Base-by-base conservation (phyloP, 169 alveolate genomes). In the Sarcocystis neurona region DNA sequence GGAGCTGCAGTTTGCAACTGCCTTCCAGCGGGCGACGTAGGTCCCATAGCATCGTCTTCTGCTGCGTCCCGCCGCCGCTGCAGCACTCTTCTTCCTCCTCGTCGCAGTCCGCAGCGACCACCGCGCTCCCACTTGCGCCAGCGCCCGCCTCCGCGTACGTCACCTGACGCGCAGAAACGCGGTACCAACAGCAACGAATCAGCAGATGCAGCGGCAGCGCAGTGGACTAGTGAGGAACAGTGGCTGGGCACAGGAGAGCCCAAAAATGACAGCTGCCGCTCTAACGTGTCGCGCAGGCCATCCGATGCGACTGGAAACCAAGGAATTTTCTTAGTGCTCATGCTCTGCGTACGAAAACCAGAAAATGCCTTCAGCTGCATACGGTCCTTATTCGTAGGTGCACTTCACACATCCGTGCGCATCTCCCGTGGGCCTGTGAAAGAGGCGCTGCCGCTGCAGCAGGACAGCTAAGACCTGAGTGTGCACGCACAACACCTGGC, bases 21-120 rank as follows among this genome's bases (percentile, higher is more conserved):
- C 99, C 99, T 90, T 98, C 98, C 27, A 99, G 93, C 44, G 99
- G 99, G 88, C 99, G 95, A 48, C 92, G 89, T 85, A 98, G 82
- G 92, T 99, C 99, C 98, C 98, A 98, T n/a, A 98, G 96, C 79
- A 87, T 92, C 96, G 96, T 94, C 27, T 79, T 80, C 15, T 82
- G 93, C 37, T 77, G 10, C 77, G 95, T 97, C 60, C 97, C 98
- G 41, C 94, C 97, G 48, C 94, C 98, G 68, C 95, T 94, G 23
- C 94, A 89, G 41, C 95, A 94, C 34, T 87, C 94, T 2, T 66
- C 88, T 15, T 66, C 56, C 66, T 82, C 85, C 30, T 48, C 78
- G 50, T 85, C 92, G n/a, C n/a, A n/a, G 32, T 88, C 92, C 12
- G 77, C 92, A 4, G 88, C 92, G 15, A 85, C 88, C 58, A 79